Evolutionary conservation across 1,139 yeast genomes (phyloP), one percentile per base, ranked within the genome.

Genomic region (Suhomyces kunorum): DNA sequence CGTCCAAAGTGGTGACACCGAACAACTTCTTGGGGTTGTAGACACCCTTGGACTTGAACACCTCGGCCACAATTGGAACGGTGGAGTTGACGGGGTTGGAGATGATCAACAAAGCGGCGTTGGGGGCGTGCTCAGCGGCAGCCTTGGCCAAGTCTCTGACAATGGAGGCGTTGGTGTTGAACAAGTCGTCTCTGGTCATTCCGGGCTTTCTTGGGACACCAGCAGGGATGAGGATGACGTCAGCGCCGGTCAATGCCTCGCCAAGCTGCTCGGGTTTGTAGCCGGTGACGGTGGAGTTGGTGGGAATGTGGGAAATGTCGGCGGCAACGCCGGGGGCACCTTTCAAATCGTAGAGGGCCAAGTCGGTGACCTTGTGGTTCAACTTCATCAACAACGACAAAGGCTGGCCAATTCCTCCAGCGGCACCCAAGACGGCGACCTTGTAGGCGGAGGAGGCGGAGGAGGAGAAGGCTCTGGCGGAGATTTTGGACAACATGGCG

Each of bases 131-230:
- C 42, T 77, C 76, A 37, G 95, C 94, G 55, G 87, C 81, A 38
- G 87, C 87, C 63, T 78, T 80, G 50, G 95, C 90, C 57, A 90
- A 74, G 63, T 82, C 90, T 53, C 85, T 76, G 42, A 90, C 89
- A 64, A 90, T 90, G 37, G 89, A 85, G 35, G 96, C 96, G 62
- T 90, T 90, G 72, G 92, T 87, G 71, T 81, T 81, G 78, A 90
- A 88, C 63, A 90, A 78, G 63, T 90, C 97, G 64, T 90, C 97
- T 68, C 98, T 83, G 51, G 97, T 87, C 98, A 90, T 90, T 54
- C 97, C 97, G 43, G 97, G 97, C 74, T 90, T 90, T 74, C 98
- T 82, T 64, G 97, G 97, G 44, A 90, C 87, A 62, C 98, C 97
- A 36, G 97, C 97, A 48, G 97, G 96, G 62, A 90, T 86, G 45